Conservation (phyloP, 805 yeast genomes). For the Jamesozyma jinghongensis region DNA sequence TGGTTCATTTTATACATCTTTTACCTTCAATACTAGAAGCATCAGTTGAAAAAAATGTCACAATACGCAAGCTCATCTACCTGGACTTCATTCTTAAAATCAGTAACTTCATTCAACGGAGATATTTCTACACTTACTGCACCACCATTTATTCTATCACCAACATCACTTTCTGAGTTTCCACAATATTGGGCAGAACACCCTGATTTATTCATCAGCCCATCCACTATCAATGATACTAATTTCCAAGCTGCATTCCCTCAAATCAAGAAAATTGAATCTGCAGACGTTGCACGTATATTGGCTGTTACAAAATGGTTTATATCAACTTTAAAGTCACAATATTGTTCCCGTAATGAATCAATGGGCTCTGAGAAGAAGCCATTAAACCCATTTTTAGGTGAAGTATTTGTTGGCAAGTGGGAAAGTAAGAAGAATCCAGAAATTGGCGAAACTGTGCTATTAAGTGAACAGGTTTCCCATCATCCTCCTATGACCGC, state of each 20-base stretch:
- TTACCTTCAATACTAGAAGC: too few relatives aligned
- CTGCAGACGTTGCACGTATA: conserved; percentile 43
- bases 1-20: not conserved
- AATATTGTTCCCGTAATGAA: conserved; percentile 88
- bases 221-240: conserved; percentile 36
- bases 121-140: conserved; percentile 92
- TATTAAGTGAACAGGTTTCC: conserved; percentile 86
- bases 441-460: conserved; percentile 61
- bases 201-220: conserved; percentile 71
- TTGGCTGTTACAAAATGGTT: conserved; percentile 86
- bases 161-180: conserved; percentile 81
- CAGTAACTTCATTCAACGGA: conserved; percentile 86
- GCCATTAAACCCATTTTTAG: conserved; percentile 92
- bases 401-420: conserved; percentile 86
- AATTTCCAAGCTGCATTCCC: conserved; percentile 13
- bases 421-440: conserved; percentile 55
- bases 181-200: conserved; percentile 96
- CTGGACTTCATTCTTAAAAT: conserved; percentile 90
- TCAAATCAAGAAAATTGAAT: conserved; percentile 37
- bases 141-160: conserved; percentile 91
- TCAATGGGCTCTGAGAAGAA: conserved; percentile 93
- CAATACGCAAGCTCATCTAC: conserved; percentile 38
- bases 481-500: conserved; percentile 99
- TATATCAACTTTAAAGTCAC: conserved; percentile 82
- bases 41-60: conserved; percentile 18